These are phyloP conservation scores for Nicotiana paniculata DNA, from an alignment of 257 asterid species.

Conservation along the genomic window DNA sequence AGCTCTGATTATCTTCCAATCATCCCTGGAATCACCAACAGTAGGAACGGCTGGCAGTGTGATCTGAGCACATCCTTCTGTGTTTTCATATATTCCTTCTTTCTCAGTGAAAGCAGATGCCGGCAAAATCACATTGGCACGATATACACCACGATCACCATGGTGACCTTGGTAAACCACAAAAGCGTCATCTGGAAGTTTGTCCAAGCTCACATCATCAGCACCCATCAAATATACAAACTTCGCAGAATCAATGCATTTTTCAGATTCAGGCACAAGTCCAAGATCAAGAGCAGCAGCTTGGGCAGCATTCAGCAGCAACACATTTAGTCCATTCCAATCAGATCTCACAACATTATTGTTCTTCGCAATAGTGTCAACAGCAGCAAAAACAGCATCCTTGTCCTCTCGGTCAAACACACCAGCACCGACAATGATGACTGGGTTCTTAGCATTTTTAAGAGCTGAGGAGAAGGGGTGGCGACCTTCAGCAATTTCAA, in stretches of 20 bases:
- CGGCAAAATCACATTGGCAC: conserved; percentile 90
- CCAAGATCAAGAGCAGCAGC: conserved; percentile 99
- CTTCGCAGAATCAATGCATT: conserved; percentile 67
- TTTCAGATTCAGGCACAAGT: conserved; percentile 74
- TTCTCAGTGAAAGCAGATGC: conserved; percentile 90
- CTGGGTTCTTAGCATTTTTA: conserved; percentile 77
- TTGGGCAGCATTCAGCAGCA: conserved; percentile 87
- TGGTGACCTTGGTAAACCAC: conserved; percentile 99
- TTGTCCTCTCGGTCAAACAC: conserved; percentile 69
- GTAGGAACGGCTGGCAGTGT: conserved; percentile 95
- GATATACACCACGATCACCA: conserved; percentile 81
- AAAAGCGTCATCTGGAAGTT: conserved; percentile 74
- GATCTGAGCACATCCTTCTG: conserved; percentile 88
- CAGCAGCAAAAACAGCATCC: conserved; percentile 65
- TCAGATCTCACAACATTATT: conserved; percentile 67
- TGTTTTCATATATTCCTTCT: conserved; percentile 86
- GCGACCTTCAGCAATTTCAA: conserved; percentile 66
- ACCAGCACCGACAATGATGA: conserved; percentile 78
- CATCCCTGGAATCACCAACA: conserved; percentile 93
- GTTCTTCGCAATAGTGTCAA: conserved; percentile 62
- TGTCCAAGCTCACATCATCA: conserved; percentile 75
- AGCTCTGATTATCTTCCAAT: conserved; percentile 90
- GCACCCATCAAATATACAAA: conserved; percentile 93
- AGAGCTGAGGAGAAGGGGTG: conserved; percentile 70
- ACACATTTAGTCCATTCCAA: conserved; percentile 79